Base-by-base conservation (phyloP, 768 basidiomycete genomes). In the Collybia sp. region DNA sequence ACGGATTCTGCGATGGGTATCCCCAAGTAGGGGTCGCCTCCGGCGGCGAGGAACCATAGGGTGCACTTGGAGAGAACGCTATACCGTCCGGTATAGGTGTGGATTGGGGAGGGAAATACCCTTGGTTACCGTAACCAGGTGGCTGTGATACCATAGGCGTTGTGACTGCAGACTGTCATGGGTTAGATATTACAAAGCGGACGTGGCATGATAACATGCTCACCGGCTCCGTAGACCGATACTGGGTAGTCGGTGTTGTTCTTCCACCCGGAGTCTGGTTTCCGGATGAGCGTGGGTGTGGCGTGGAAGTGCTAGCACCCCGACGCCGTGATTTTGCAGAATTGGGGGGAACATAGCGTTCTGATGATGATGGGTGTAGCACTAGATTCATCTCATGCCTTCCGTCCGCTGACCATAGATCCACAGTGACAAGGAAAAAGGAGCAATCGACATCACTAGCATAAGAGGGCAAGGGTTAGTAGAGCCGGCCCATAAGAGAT, bases 401-500 rank as follows among this genome's bases (percentile, higher is more conserved):
- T 12, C 82, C 86, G 54, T 93, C 91, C 37, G 73, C 75, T 0
- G 89, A 90, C 88, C 92, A 95, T 2, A 97, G 69, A 66, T 96
- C 93, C n/a, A 91, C 91, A 13, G 89, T 88, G 19, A 92, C 85
- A 36, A 96, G 65, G 61, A 97, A 90, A 66, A 93, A 94, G 1
- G 88, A 87, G 50, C 76, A 82, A 62, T 94, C 88, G 42, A 95
- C 73, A 40, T 90, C 85, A 52, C 93, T 95, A 58, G 11, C 43
- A 20, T 47, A 25, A 30, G 48, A 41, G 39, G 20, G 36, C 19
- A 20, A 16, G 43, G 42, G 35, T 33, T 38, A 42, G 42, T 44
- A 41, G 39, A 20, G 42, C n/a, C n/a, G n/a, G n/a, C 46, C 18
- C 17, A 41, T 12, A 46, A 39, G 40, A 33, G 31, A 34, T 31